Evolutionary conservation across 129 eudicot genomes (phyloP), one percentile per base, ranked within the genome.

Genomic region (Pulicaria dysenterica): DNA sequence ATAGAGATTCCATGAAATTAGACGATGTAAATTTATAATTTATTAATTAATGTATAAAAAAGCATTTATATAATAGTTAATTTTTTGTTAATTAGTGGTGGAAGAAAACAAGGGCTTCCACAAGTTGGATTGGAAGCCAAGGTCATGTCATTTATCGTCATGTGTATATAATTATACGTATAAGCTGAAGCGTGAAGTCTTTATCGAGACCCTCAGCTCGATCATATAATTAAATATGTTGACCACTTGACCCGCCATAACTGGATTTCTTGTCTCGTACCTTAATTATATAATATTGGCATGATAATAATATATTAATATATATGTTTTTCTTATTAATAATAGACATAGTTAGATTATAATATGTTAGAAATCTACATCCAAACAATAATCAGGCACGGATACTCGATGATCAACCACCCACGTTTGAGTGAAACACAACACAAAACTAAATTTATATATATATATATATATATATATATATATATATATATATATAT

Each of bases 141-240:
- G 31, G 31, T 24, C 31, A 24, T 24, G 31, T n/a, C n/a, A n/a
- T n/a, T n/a, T n/a, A n/a, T n/a, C n/a, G 31, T 24, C 31, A 24
- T 24, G 31, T 67, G 12, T 48, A 48, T 49, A 38, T 37, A 5
- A 45, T 0, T 24, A 24, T 24, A 24, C 2, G 3, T 53, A 15
- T 40, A 61, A 7, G 24, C 11, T 24, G 39, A 64, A 43, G 54
- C 54, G 54, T 55, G 74, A 56, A 15, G 74, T 70, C 74, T 65
- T 65, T 65, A 70, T 70, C 41, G 53, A 70, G 74, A 9, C 40
- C 74, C 74, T 39, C n/a, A n/a, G n/a, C n/a, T n/a, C n/a, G n/a
- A n/a, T n/a, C n/a, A n/a, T n/a, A n/a, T n/a, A 17, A 70, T 3
- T 24, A 24, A 24, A 24, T 24, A 24, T 24, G 31, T 24, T 24